phyloP scores from a whole-genome alignment of 805 yeast species.

The Candida koratica region DNA sequence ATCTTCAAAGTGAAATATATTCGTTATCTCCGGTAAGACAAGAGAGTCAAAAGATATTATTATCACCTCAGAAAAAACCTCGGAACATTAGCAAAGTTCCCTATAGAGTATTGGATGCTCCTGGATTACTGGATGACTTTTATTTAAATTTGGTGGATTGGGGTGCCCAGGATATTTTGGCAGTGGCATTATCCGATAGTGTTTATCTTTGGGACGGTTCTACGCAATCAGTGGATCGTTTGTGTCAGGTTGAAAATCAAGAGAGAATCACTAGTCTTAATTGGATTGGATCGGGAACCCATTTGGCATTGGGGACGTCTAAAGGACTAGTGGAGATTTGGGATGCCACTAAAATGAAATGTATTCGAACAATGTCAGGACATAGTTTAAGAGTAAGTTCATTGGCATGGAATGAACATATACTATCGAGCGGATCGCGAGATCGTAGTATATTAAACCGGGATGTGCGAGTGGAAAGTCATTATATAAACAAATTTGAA shows the following conservation, averaged over 20 bases:
- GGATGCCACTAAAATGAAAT: conserved; percentile 80
- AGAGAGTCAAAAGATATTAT: conserved; percentile 73
- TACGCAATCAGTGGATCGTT: conserved; percentile 74
- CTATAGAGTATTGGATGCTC: conserved; percentile 91
- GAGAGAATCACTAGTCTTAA: conserved; percentile 79
- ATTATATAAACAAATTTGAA: conserved; percentile 66
- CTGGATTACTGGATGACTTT: conserved; percentile 90
- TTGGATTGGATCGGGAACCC: conserved; percentile 95
- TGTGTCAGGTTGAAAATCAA: conserved; percentile 62
- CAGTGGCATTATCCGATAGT: conserved; percentile 83
- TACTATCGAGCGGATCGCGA: conserved; percentile 80
- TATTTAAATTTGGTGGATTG: conserved; percentile 90
- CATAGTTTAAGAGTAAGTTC: conserved; percentile 83
- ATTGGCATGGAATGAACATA: conserved; percentile 90
- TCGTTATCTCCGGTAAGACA: conserved; percentile 84
- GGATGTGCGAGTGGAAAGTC: conserved; percentile 86
- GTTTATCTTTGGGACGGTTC: conserved; percentile 91
- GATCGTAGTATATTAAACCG: conserved; percentile 83
- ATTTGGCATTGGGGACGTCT: conserved; percentile 86
- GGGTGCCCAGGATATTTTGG: conserved; percentile 86
- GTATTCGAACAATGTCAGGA: conserved; percentile 89
- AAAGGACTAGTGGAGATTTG: conserved; percentile 89
- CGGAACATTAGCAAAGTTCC: conserved; percentile 83
- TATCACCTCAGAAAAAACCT: conserved; percentile 78
- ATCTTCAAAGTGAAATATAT: conserved; percentile 69